Evolutionary conservation across 2,329 filamentous ascomycete genomes (phyloP).

Genomic region (Torrubiellomyces zombiae): DNA sequence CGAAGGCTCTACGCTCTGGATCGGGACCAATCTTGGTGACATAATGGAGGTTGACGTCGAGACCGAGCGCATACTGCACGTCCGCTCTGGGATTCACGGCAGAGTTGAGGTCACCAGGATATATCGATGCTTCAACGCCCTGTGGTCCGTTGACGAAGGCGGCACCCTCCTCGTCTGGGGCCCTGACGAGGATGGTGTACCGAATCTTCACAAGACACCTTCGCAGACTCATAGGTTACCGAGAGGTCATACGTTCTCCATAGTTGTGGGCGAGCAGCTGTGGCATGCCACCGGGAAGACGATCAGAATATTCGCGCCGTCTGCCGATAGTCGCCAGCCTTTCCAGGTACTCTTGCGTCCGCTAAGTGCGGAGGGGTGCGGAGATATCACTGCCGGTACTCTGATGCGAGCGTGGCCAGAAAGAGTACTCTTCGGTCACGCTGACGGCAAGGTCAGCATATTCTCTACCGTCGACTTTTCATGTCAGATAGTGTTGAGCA

Average conservation of each 20-base stretch:
- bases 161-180: slow-evolving; percentile 80
- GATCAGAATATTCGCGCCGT: slow-evolving; percentile 68
- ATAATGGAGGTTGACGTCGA: slow-evolving; percentile 75
- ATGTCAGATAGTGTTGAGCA: slow-evolving; percentile 64
- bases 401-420: slow-evolving; percentile 58
- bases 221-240: slow-evolving; percentile 59
- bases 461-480: slow-evolving; percentile 65
- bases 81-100: slow-evolving; percentile 56
- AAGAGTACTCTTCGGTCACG: slow-evolving; percentile 77
- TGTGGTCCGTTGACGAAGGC: slow-evolving; percentile 88
- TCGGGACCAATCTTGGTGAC: slow-evolving; percentile 78
- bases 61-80: slow-evolving; percentile 52
- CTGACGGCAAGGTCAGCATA: slow-evolving; percentile 87
- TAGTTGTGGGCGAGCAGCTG: slow-evolving; percentile 68
- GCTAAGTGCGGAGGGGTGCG: slow-evolving; percentile 53
- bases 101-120: slow-evolving; percentile 71
- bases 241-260: slow-evolving; percentile 71
- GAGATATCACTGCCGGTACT: slow-evolving; percentile 76
- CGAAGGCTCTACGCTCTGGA: slow-evolving; percentile 72
- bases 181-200: slow-evolving; percentile 52
- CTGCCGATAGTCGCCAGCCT: slow-evolving; percentile 45
- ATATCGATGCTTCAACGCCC: slow-evolving; percentile 67
- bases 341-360: slow-evolving; percentile 64
- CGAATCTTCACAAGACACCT: slow-evolving; percentile 57
- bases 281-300: slow-evolving; percentile 85